Conservation (phyloP, 192 early-diverging fungal genomes). For the Coemansia sp. region DNA sequence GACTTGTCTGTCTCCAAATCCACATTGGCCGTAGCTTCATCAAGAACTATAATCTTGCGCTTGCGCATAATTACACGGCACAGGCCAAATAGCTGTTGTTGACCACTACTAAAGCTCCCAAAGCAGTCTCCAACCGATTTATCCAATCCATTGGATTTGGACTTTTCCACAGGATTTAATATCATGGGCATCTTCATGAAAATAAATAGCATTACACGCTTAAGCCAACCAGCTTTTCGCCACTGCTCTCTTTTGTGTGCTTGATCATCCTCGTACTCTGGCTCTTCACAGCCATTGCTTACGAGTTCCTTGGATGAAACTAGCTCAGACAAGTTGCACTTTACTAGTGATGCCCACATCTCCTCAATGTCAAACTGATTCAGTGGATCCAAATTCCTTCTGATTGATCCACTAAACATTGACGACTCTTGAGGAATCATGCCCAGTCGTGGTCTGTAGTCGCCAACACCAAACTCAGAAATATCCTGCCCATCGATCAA, state of each 20-base stretch:
- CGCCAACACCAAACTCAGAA: slow-evolving; percentile 66
- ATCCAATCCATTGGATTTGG: neutral
- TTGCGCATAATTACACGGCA: slow-evolving; percentile 62
- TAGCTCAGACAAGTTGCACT: slow-evolving; percentile 14
- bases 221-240: slow-evolving; percentile 12
- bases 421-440: slow-evolving; percentile 69
- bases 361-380: slow-evolving; percentile 18
- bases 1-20: slow-evolving; percentile 47
- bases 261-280: slow-evolving; percentile 1
- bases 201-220: slow-evolving; percentile 7
- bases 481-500: slow-evolving; percentile 83
- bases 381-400: slow-evolving; percentile 73
- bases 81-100: slow-evolving; percentile 68
- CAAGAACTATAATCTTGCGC: slow-evolving; percentile 34
- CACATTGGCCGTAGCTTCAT: slow-evolving; percentile 38
- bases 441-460: slow-evolving; percentile 59
- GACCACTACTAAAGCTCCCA: slow-evolving; percentile 41
- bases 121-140: neutral
- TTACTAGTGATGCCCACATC: slow-evolving; percentile 19
- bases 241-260: slow-evolving; percentile 4
- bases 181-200: too few relatives aligned
- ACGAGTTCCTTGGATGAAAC: too few relatives aligned
- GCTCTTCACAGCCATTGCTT: too few relatives aligned
- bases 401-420: slow-evolving; percentile 65
- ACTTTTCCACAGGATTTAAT: neutral